Conservation (phyloP, 495 filamentous ascomycete genomes). For the Aspergillus bertholletiae region DNA sequence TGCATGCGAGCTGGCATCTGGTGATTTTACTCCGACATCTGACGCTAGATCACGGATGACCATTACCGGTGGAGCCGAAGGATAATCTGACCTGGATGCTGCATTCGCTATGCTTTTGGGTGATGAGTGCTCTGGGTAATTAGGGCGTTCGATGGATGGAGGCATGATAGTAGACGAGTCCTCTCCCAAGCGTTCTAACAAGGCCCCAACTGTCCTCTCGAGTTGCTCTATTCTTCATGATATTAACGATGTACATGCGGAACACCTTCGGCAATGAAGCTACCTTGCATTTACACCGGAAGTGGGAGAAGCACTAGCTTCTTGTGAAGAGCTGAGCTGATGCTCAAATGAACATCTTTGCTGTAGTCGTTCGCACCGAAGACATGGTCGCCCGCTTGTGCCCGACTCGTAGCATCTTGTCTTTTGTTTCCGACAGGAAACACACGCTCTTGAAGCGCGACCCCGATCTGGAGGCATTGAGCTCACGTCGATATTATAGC, state of each 20-base stretch:
- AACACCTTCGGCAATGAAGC: too few relatives aligned
- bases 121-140: slow-evolving; percentile 8
- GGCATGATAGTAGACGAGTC: background rate
- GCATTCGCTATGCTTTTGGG: slow-evolving; percentile 6
- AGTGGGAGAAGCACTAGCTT: too few relatives aligned
- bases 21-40: slow-evolving; percentile 22
- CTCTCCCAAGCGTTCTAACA: slow-evolving; percentile 34
- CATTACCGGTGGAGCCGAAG: slow-evolving; percentile 28
- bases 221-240: slow-evolving; percentile 31
- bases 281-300: background rate
- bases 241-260: slow-evolving; percentile 10
- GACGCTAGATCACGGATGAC: slow-evolving; percentile 35
- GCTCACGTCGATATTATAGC: too few relatives aligned
- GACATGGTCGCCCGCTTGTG: slow-evolving; percentile 25
- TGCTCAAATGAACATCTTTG: slow-evolving; percentile 33
- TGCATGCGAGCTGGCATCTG: slow-evolving; percentile 15
- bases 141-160: background rate
- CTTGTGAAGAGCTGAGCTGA: too few relatives aligned
- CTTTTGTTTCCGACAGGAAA: slow-evolving; percentile 41
- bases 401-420: slow-evolving; percentile 42
- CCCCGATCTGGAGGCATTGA: slow-evolving; percentile 45
- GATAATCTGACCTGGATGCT: slow-evolving; percentile 15
- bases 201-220: slow-evolving; percentile 28
- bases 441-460: slow-evolving; percentile 42
- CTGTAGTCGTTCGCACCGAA: slow-evolving; percentile 36